Percentiles rank a stretch among this genome's conserved stretches.
These are phyloP conservation scores for Durusdinium trenchii DNA, from an alignment of 73 alveolate species.

Conservation along the genomic window DNA sequence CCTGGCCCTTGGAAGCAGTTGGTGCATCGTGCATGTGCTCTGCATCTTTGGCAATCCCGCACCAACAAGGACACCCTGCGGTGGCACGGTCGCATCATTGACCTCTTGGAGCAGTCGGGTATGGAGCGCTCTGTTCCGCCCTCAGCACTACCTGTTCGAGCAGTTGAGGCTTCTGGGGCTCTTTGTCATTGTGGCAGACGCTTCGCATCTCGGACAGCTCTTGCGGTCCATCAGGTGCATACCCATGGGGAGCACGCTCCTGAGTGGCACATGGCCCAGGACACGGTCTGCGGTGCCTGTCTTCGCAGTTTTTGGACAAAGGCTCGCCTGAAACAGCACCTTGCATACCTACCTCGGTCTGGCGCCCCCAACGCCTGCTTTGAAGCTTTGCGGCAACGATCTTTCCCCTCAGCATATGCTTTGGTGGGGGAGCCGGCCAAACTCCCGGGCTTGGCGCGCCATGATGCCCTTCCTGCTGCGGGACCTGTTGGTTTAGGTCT, in stretches of 20 bases:
- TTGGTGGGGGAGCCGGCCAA: background rate
- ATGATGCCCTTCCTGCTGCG: background rate
- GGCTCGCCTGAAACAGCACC: background rate
- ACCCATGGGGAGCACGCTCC: background rate
- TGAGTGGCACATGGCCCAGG: background rate
- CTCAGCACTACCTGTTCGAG: background rate
- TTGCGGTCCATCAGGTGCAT: background rate
- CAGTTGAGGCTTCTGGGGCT: background rate
- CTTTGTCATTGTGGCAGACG: background rate
- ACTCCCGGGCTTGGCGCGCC: background rate
- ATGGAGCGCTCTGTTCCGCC: background rate
- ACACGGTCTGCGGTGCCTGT: background rate
- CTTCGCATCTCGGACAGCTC: background rate
- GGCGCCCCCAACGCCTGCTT: background rate
- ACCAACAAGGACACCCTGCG: too few species aligned
- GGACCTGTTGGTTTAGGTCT: too few species aligned
- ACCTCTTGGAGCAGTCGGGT: background rate
- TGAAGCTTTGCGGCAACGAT: background rate
- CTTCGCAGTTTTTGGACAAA: background rate
- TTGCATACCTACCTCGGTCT: background rate
- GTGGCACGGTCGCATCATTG: too few species aligned
- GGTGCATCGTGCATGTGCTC: too few species aligned
- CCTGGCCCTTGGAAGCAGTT: too few species aligned
- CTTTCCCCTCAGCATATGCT: background rate
- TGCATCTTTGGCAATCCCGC: too few species aligned